Percentiles rank a stretch among this genome's conserved stretches.
Evolutionary conservation across 768 basidiomycete species (phyloP).

Genomic region (Amanita rubescens): DNA sequence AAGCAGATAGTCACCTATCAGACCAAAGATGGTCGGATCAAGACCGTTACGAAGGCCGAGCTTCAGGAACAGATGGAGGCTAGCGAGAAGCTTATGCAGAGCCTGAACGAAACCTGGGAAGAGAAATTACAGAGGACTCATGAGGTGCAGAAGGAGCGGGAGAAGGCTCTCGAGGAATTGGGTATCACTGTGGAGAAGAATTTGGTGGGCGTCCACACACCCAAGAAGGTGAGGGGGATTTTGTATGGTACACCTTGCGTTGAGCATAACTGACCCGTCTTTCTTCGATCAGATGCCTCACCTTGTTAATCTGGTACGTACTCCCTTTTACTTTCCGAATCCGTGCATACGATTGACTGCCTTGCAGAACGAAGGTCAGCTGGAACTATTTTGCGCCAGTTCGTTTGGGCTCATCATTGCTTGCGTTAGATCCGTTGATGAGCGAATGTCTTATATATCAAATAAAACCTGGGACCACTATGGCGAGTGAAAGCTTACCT

Average conservation of each 20-base stretch:
- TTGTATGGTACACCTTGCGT: conserved; percentile 10
- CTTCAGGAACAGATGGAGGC: conserved; percentile 95
- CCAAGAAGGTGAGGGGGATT: conserved; percentile 89
- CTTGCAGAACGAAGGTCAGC: conserved; percentile 63
- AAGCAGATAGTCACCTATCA: conserved; percentile 94
- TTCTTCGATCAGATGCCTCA: conserved; percentile 68
- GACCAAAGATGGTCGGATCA: conserved; percentile 88
- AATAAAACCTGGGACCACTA: conserved; percentile 77
- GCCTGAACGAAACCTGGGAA: conserved; percentile 95
- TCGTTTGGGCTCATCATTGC: conserved; percentile 11
- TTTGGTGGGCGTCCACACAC: conserved; percentile 93
- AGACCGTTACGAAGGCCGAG: conserved; percentile 95
- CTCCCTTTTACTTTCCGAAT: conserved; percentile 11
- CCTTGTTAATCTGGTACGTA: conserved; percentile 82
- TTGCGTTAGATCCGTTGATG: conserved; percentile 98
- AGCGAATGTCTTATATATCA: conserved; percentile 93
- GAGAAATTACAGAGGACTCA: conserved; percentile 87
- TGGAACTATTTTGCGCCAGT: conserved; percentile 7
- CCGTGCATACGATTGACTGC: conserved; percentile 3
- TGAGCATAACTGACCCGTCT: conserved; percentile 10
- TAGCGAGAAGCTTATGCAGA: conserved; percentile 92
- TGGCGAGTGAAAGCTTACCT: conserved; percentile 34
- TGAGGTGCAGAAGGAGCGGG: conserved; percentile 93
- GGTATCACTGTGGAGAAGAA: conserved; percentile 98
- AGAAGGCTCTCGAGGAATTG: conserved; percentile 94